These are phyloP conservation scores for Entomortierella parvispora DNA, from an alignment of 192 early-diverging fungal species.

Conservation along the genomic window DNA sequence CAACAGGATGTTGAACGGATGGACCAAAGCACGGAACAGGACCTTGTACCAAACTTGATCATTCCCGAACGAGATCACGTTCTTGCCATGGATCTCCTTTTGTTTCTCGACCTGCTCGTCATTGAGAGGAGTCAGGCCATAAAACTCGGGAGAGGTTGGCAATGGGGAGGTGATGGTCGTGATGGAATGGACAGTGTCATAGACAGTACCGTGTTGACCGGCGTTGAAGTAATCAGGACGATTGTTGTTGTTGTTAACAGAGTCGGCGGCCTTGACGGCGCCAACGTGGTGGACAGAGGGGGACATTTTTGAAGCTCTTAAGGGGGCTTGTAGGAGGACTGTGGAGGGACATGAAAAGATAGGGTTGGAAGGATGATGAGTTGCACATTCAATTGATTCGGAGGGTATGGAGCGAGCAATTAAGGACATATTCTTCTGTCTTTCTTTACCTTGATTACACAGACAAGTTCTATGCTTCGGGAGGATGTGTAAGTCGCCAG, in stretches of 20 bases:
- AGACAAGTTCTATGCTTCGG: conserved; percentile 16
- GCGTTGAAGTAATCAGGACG: no score
- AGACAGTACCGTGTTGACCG: conserved; percentile 20
- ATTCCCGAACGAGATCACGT: conserved; percentile 21
- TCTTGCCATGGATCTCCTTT: conserved; percentile 21
- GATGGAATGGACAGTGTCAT: conserved; percentile 2
- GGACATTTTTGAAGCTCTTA: conserved; percentile 23
- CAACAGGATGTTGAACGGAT: conserved; percentile 58
- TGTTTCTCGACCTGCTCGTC: conserved; percentile 27
- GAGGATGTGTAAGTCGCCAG: conserved; percentile 22
- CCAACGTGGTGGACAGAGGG: no score
- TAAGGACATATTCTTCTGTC: neutral
- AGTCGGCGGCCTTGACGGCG: conserved; percentile 13
- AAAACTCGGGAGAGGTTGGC: conserved; percentile 1
- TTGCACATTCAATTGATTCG: neutral
- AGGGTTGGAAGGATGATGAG: neutral
- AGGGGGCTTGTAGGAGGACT: conserved; percentile 38
- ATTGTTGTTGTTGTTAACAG: conserved; percentile 1
- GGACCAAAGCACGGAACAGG: conserved; percentile 47
- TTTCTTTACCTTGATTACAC: conserved; percentile 8
- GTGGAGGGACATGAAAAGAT: neutral
- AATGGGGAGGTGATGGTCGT: conserved; percentile 8
- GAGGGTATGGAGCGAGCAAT: neutral
- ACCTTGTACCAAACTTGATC: conserved; percentile 45
- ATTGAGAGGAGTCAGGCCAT: conserved; percentile 25